phyloP scores from a whole-genome alignment of 2,329 filamentous ascomycete genomes.

The Gnomoniopsis smithogilvyi region DNA sequence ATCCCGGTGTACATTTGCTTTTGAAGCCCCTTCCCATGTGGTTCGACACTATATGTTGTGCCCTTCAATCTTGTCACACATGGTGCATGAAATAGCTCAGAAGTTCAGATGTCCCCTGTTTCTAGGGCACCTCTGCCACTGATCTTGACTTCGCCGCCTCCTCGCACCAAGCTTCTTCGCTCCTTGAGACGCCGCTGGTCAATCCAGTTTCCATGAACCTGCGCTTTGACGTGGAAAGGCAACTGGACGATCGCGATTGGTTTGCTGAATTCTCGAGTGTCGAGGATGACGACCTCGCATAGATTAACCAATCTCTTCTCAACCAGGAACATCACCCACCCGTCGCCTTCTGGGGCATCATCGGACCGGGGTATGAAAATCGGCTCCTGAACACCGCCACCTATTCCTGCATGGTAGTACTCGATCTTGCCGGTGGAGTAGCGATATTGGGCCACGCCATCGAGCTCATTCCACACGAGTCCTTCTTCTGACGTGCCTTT shows the following conservation, averaged over 20 bases:
- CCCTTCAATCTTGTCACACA: not conserved
- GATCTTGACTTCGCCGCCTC: conserved; percentile 2
- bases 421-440: conserved; percentile 17
- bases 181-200: conserved; percentile 16
- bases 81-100: no score
- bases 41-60: no score
- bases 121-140: conserved; percentile 7
- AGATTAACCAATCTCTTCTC: conserved; percentile 23
- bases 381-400: conserved; percentile 39
- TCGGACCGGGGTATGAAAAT: conserved; percentile 36
- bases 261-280: conserved; percentile 34
- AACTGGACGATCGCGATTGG: conserved; percentile 38
- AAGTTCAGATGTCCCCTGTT: not conserved
- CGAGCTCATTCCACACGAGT: conserved; percentile 6
- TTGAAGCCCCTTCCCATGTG: no score
- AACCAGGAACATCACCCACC: conserved; percentile 33
- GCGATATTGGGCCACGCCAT: conserved; percentile 13
- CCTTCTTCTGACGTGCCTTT: not conserved
- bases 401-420: conserved; percentile 27
- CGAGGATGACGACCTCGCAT: conserved; percentile 38
- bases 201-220: conserved; percentile 33
- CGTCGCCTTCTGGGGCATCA: conserved; percentile 34
- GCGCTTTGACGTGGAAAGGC: conserved; percentile 29
- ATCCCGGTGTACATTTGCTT: no score
- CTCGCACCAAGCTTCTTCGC: conserved; percentile 4